phyloP scores from a whole-genome alignment of 768 basidiomycete genomes.

The Suillus subluteus region DNA sequence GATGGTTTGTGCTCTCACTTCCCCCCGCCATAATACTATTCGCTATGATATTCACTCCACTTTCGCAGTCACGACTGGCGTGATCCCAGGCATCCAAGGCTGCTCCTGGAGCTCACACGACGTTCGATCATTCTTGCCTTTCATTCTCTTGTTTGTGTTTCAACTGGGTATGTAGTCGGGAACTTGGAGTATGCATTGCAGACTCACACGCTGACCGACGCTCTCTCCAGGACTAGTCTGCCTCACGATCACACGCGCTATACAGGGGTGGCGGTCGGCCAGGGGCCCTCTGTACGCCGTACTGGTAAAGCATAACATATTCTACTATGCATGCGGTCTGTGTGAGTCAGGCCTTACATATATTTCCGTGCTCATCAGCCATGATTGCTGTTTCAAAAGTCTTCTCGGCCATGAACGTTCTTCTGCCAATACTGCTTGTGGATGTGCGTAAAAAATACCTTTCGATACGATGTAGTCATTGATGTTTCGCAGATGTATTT shows the following conservation, averaged over 20 bases:
- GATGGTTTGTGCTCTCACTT: neutral
- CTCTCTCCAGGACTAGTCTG: neutral
- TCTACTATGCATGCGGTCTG: neutral
- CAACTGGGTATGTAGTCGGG: neutral
- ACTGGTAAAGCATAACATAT: neutral
- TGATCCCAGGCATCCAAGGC: neutral
- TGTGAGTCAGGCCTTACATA: no score
- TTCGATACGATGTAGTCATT: no score
- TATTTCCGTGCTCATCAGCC: neutral
- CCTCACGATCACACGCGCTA: neutral
- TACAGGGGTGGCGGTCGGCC: neutral
- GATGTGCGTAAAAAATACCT: no score
- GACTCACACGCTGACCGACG: neutral
- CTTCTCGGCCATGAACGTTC: no score
- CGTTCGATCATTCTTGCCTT: neutral
- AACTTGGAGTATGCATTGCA: neutral
- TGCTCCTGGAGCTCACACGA: neutral
- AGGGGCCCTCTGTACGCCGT: neutral
- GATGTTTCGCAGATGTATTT: no score
- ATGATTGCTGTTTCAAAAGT: neutral
- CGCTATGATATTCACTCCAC: neutral
- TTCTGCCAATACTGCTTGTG: no score
- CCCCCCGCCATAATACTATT: neutral
- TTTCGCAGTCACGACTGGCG: neutral
- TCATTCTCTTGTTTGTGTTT: neutral